A percentile compares a stretch with the other conserved stretches of the same genome.
Conservation (phyloP, 306 rosid genomes). For the Alnus glutinosa region DNA sequence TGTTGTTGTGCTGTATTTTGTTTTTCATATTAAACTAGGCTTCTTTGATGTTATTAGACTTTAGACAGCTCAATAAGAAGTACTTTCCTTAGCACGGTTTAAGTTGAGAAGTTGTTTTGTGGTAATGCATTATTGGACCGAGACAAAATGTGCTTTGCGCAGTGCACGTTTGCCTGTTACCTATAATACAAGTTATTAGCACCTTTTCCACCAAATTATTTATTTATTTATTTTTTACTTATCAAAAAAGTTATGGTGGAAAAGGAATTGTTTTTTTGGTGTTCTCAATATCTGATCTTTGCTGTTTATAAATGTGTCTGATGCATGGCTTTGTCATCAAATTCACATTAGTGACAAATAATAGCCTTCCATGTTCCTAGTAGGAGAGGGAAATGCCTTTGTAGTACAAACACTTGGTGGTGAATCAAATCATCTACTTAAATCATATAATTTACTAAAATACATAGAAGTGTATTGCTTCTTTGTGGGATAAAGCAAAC, state of each 20-base stretch:
- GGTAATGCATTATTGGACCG: not conserved
- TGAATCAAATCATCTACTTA: not conserved
- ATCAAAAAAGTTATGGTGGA: too few relatives aligned
- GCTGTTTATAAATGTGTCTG: not conserved
- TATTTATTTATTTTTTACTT: too few relatives aligned
- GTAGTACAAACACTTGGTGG: not conserved
- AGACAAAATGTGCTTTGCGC: slow-evolving; percentile 5
- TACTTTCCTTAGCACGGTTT: not conserved
- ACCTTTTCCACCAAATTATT: too few relatives aligned
- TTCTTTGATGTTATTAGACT: slow-evolving; percentile 18
- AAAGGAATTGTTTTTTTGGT: too few relatives aligned
- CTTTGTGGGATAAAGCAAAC: not conserved
- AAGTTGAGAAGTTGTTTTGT: not conserved
- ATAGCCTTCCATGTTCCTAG: not conserved
- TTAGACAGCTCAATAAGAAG: not conserved
- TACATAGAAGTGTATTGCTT: not conserved
- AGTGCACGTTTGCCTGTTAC: not conserved
- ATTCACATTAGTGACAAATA: not conserved
- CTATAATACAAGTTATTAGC: not conserved
- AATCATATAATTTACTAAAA: not conserved
- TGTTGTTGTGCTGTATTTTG: not conserved
- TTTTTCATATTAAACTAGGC: not conserved
- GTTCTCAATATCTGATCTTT: not conserved
- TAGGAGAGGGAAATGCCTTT: not conserved
- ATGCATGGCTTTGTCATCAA: not conserved